Evolutionary conservation across 2,329 filamentous ascomycete species (phyloP).

Genomic region (Penicillium sp.): DNA sequence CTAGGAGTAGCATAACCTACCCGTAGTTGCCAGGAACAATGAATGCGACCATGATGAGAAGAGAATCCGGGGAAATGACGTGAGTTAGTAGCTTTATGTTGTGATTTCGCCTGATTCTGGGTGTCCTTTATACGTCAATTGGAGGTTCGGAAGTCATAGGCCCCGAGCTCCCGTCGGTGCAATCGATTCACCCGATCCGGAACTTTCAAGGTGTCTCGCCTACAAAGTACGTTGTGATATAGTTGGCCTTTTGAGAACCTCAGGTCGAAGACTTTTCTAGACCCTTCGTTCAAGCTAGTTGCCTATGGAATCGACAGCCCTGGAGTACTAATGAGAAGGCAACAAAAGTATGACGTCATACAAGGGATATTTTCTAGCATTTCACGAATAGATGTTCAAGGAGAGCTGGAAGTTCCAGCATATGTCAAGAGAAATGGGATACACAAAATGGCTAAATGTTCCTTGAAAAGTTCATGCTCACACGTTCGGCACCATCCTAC

Average conservation of each 20-base stretch:
- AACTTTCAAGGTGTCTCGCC: background rate
- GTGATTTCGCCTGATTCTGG: background rate
- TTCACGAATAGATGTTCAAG: background rate
- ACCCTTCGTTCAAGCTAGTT: background rate
- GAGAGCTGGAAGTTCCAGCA: background rate
- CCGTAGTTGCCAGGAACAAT: constrained; percentile 51
- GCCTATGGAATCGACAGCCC: background rate
- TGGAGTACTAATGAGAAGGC: background rate
- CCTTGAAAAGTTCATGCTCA: background rate
- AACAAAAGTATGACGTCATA: background rate
- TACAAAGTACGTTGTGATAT: background rate
- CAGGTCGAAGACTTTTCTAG: background rate
- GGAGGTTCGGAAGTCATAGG: background rate
- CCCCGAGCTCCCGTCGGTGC: constrained; percentile 8
- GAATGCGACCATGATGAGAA: constrained; percentile 41
- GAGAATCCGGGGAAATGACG: background rate
- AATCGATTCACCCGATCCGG: constrained; percentile 15
- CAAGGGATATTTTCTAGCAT: background rate
- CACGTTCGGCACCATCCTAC: constrained; percentile 27
- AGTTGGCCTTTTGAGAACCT: background rate
- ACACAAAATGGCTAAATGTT: background rate
- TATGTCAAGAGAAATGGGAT: background rate
- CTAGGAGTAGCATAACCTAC: constrained; percentile 31
- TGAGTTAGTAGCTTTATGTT: background rate
- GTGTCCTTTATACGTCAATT: constrained; percentile 9